phyloP scores from a whole-genome alignment of 495 filamentous ascomycete species.

The Entonaema liquescens region DNA sequence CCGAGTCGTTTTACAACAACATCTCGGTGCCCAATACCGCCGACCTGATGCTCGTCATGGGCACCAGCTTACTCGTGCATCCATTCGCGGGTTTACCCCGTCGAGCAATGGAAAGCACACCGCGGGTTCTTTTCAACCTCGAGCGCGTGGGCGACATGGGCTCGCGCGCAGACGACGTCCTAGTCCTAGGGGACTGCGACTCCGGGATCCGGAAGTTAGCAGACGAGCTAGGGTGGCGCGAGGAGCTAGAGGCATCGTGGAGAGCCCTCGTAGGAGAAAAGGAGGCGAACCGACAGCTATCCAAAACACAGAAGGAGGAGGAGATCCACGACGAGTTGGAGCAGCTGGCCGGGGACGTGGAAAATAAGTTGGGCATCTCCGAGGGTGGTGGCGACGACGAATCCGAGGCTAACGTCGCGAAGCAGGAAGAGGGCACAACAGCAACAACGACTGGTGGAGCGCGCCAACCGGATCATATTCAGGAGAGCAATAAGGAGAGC shows the following conservation, averaged over 20 bases:
- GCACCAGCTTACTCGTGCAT: constrained; percentile 86
- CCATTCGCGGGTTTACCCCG: constrained; percentile 86
- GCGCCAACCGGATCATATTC: neutral
- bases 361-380: constrained; percentile 50
- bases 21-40: constrained; percentile 64
- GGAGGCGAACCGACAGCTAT: constrained; percentile 53
- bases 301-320: constrained; percentile 34
- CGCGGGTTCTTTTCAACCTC: constrained; percentile 86
- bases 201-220: constrained; percentile 84
- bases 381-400: constrained; percentile 35
- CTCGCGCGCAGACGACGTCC: constrained; percentile 76
- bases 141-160: constrained; percentile 86
- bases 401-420: constrained; percentile 35
- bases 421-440: constrained; percentile 30
- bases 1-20: constrained; percentile 71
- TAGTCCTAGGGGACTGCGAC: constrained; percentile 81
- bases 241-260: constrained; percentile 75
- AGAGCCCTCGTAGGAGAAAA: constrained; percentile 50
- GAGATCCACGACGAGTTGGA: constrained; percentile 43
- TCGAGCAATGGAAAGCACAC: constrained; percentile 66
- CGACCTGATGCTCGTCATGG: constrained; percentile 89
- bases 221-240: constrained; percentile 81
- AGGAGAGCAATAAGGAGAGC: neutral
- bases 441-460: neutral
- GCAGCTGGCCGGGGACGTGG: constrained; percentile 50